Evolutionary conservation across 495 filamentous ascomycete species (phyloP), one percentile per base, ranked within the genome.

Genomic region (Tuber brumale): DNA sequence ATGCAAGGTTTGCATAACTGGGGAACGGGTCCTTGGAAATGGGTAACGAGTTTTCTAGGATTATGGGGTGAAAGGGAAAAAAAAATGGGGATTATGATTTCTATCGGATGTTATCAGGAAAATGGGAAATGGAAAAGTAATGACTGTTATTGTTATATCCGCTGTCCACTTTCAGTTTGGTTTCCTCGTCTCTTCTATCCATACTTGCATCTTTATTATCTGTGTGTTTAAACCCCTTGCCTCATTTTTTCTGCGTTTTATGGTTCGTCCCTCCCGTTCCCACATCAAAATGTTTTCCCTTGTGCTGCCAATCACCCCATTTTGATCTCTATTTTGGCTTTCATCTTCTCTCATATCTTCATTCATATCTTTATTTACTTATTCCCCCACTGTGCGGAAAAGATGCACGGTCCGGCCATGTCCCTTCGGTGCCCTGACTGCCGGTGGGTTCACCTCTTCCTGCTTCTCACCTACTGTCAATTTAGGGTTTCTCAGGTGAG

Each of bases 31-130:
- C 16, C 43, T 43, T 23, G 70, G 23, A n/a, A 74, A 46, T 61
- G 48, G 70, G 69, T 48, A 74, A 71, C 23, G 43, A 72, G 48
- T 70, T 70, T 77, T 71, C 74, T 76, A 72, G 70, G 70, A 39
- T 76, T 61, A 72, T 77, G 70, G 71, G 45, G 77, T 74, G 78
- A 61, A 27, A 31, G 48, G 16, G 16, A 72, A 45, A 37, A 75
- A 79, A 66, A 66, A 75, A 69, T 69, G 48, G 16, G 69, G 27
- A 44, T 77, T 72, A 61, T 72, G 74, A 21, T 31, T 61, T 76
- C 72, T 72, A 39, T 78, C 72, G 27, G 44, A 42, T 66, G 14
- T 12, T 35, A 66, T 66, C 57, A 18, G 57, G 57, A 66, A 73
- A 72, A 79, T 57, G 37, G 69, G 45, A 66, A 66, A 66, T 35